Conservation (phyloP, 2,329 filamentous ascomycete genomes). For the Neonectria ditissima region DNA sequence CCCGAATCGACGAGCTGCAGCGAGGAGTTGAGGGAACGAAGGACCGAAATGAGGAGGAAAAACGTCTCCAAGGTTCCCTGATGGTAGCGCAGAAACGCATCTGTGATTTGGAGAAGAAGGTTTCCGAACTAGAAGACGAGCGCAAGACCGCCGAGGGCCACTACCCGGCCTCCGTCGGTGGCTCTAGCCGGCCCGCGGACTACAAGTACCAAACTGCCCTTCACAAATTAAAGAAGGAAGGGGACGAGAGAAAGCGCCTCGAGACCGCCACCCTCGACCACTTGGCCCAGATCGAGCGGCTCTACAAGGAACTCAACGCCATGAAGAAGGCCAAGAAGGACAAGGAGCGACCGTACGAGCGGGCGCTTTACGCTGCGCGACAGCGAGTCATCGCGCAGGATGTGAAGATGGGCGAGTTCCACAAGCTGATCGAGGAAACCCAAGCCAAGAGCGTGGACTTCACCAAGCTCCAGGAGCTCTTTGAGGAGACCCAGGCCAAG, state of each 20-base stretch:
- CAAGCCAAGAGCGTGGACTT: not conserved
- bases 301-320: not conserved
- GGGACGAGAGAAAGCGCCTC: not conserved
- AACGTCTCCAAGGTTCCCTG: not conserved
- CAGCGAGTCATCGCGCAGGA: not conserved
- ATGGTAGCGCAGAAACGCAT: not conserved
- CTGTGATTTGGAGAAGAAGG: not conserved
- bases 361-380: not conserved
- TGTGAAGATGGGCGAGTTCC: not conserved
- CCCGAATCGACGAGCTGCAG: not conserved
- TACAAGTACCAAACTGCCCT: not conserved
- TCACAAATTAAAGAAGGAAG: not conserved
- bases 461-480: not conserved
- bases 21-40: not conserved
- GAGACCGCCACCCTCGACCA: not conserved
- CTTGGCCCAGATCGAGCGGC: not conserved
- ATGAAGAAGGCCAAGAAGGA: not conserved
- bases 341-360: not conserved
- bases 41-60: rapidly evolving
- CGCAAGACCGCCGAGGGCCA: not conserved
- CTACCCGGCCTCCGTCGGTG: not conserved
- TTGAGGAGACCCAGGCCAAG: not conserved
- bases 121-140: not conserved
- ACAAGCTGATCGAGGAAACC: not conserved
- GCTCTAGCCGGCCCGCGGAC: not conserved